Evolutionary conservation across 1,284 basidiomycete genomes (phyloP), one percentile per base, ranked within the genome.

Genomic region (Austroboletus niveus): DNA sequence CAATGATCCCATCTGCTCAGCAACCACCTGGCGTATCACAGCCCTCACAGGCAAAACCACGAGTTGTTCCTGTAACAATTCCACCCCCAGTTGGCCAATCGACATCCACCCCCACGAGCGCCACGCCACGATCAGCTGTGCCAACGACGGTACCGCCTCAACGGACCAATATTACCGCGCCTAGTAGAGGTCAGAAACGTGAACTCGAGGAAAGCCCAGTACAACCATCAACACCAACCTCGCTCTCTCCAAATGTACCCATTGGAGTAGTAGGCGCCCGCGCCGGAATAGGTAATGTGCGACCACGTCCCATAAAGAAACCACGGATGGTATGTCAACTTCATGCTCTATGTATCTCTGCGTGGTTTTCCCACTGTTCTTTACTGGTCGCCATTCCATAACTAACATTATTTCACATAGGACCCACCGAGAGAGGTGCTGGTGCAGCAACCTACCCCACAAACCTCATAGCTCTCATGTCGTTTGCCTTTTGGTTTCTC

Each of bases 291-390:
- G 73, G 71, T 14, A 79, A 76, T 45, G 79, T 76, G 15, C 75
- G 84, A 53, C 85, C 87, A 29, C 74, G 88, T 58, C 87, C 87
- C 39, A 62, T 85, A 45, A 90, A 90, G 77, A 89, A 87, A 69
- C 85, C 84, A 64, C 77, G 86, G 56, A 74, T 86, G 81, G 87
- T 90, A 60, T 73, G 56, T 62, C 27, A 52, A 54, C 52, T 51
- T 49, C 50, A 34, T 5, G 4, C 48, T n/a, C 7, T 29, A 9
- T 17, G 17, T 12, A 17, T 42, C 29, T 43, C 40, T 8, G 1
- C 45, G 15, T 24, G 22, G 34, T 38, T 47, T 24, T 34, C 15
- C 27, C 30, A 24, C 15, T 14, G 24, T 43, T 32, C 8, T 6
- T 11, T 12, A 17, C 48, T 56, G 57, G 12, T 57, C 59, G 17